Evolutionary conservation across 371 early-diverging fungal species (phyloP).

Genomic region (Mucor piriformis): DNA sequence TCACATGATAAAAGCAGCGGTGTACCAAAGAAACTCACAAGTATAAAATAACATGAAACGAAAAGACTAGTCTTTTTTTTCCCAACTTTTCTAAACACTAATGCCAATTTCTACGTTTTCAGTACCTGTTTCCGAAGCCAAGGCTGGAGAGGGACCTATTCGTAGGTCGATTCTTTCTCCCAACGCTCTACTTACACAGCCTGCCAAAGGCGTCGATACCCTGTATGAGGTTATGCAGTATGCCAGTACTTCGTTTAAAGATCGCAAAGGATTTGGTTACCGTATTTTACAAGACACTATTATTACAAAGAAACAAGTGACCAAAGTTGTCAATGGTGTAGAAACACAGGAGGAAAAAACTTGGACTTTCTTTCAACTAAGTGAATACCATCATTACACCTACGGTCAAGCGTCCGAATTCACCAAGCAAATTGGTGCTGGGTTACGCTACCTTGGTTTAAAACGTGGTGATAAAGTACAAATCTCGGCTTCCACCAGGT

Average conservation of each 20-base stretch:
- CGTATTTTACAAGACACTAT: conserved; percentile 67
- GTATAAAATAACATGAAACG: too few relatives aligned
- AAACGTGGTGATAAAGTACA: conserved; percentile 63
- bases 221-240: conserved; percentile 70
- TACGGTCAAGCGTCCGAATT: conserved; percentile 62
- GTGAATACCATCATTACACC: conserved; percentile 67
- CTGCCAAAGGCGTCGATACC: conserved; percentile 63
- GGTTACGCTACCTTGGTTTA: conserved; percentile 69
- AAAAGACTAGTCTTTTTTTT: too few relatives aligned
- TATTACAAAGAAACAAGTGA: conserved; percentile 77
- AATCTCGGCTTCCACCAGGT: conserved; percentile 81
- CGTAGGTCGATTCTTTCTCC: conserved; percentile 63
- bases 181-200: conserved; percentile 51
- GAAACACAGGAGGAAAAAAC: conserved; percentile 71
- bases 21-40: too few relatives aligned
- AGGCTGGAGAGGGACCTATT: conserved; percentile 49
- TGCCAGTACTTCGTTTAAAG: conserved; percentile 44
- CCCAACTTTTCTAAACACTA: too few relatives aligned
- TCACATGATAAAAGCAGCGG: too few relatives aligned
- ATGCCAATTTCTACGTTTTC: conserved; percentile 25
- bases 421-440: conserved; percentile 61
- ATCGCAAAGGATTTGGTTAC: conserved; percentile 67
- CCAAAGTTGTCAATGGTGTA: conserved; percentile 63
- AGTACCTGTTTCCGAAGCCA: conserved; percentile 41
- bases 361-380: conserved; percentile 84